Conservation (phyloP, 2,329 filamentous ascomycete genomes). For the Aspergillus transmontanensis region DNA sequence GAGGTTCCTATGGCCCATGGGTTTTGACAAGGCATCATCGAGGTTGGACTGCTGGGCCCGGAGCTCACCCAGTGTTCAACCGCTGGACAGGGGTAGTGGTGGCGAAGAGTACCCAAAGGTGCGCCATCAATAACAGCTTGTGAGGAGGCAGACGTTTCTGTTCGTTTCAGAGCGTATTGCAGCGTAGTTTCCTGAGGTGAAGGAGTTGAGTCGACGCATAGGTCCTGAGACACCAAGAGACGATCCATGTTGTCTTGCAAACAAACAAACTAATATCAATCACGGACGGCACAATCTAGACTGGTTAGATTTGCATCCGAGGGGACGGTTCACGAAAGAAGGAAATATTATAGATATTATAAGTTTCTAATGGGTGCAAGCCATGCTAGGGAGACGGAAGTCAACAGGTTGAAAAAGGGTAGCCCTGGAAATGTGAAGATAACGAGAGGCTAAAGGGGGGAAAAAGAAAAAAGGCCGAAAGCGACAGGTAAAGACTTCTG, state of each 20-base stretch:
- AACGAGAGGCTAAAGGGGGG: constrained; percentile 2
- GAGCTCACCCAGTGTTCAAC: constrained; percentile 27
- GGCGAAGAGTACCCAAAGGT: constrained; percentile 16
- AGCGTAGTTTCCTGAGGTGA: constrained; percentile 26
- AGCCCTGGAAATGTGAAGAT: constrained; percentile 4
- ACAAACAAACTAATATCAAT: constrained; percentile 4
- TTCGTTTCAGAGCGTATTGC: constrained; percentile 20
- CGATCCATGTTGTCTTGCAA: constrained; percentile 26
- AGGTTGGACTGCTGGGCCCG: constrained; percentile 23
- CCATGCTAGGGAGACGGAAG: constrained; percentile 10
- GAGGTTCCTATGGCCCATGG: constrained; percentile 16
- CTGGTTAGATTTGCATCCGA: background rate
- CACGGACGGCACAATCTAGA: background rate
- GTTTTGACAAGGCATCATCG: constrained; percentile 20
- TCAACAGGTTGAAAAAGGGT: constrained; percentile 11
- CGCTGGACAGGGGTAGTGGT: constrained; percentile 20
- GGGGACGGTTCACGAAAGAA: background rate
- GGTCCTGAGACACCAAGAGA: constrained; percentile 21
- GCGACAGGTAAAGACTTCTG: constrained; percentile 20
- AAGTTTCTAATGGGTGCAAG: constrained; percentile 7
- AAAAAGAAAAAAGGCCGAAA: background rate
- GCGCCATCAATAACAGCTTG: constrained; percentile 12
- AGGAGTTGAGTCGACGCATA: constrained; percentile 24
- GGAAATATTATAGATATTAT: constrained; percentile 6
- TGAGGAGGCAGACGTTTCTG: constrained; percentile 17